These are phyloP conservation scores for Acanthamoeba royreba DNA, from an alignment of 208 protist species.

Conservation along the genomic window DNA sequence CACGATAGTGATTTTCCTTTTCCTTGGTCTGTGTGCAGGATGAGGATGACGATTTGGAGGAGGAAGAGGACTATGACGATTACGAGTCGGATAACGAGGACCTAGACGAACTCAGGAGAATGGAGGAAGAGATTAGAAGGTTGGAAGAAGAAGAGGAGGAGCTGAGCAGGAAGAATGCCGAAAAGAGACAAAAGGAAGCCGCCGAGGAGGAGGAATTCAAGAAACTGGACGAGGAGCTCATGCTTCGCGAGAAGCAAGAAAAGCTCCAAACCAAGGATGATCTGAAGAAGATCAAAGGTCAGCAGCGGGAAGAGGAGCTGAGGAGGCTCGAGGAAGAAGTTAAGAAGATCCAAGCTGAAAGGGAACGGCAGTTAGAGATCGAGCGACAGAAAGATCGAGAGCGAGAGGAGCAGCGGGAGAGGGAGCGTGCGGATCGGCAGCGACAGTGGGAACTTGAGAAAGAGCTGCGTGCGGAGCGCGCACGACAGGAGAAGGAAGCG, in stretches of 20 bases:
- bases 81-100: not conserved
- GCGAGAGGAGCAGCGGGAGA: not conserved
- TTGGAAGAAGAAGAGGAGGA: conserved; percentile 23
- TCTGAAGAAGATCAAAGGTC: conserved; percentile 9
- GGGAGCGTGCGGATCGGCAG: not conserved
- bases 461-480: not conserved
- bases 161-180: not conserved
- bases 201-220: conserved; percentile 20
- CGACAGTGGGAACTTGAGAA: not conserved
- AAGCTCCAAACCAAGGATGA: conserved; percentile 26
- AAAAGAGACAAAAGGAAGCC: not conserved
- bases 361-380: not conserved
- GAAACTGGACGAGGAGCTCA: conserved; percentile 1
- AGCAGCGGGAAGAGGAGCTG: conserved; percentile 15
- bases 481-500: not conserved
- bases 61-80: not conserved
- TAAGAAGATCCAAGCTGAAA: not conserved
- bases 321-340: not conserved
- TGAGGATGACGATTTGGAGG: not conserved
- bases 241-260: not conserved
- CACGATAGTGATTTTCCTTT: too few species aligned
- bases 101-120: not conserved
- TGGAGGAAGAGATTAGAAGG: not conserved
- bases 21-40: too few species aligned
- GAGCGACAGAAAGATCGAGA: not conserved